Base-by-base conservation (phyloP, 148 eudicot species). In the Chenopodium quinoa region DNA sequence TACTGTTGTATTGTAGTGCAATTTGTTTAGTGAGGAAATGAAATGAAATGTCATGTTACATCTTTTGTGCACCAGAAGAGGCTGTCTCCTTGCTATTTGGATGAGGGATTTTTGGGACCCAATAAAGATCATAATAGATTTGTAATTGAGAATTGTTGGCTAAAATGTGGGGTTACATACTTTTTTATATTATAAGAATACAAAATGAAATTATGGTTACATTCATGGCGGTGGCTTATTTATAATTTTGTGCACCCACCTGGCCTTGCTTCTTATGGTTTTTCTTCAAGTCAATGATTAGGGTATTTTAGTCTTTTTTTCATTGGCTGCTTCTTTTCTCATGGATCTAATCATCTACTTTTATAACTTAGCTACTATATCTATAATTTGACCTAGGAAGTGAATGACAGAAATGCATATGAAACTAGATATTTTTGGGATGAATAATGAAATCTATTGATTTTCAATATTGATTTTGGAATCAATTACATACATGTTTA, bases 61-160 rank as follows among this genome's bases (percentile, higher is more conserved):
- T 34, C 44, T 73, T 12, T 72, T 54, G 17, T 62, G 37, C 76
- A 44, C 68, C 52, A 58, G 60, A 44, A 78, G 25, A 34, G 54
- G 4, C 2, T 81, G 84, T 73, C 64, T 56, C 66, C 79, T 71
- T 75, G 86, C 80, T 60, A 84, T 80, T 75, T 84, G 83, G 86
- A 69, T 69, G 65, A 34, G 52, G 83, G 37, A 63, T 62, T 27
- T 72, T 44, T 62, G 80, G 83, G 83, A 62, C 80, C 81, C 82
- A 80, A 31, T 70, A 32, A 40, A 67, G 84, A 84, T 84, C 75
- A 66, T 34, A 34, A 58, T 71, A 60, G 78, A 81, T 81, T 72
- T 81, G 84, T 78, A 76, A 77, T 76, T 84, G 81, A 77, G 63
- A 80, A 66, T 27, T 52, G 71, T 73, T 79, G 84, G 78, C 44